phyloP scores from a whole-genome alignment of 306 rosid genomes.

The Quercus rubra region DNA sequence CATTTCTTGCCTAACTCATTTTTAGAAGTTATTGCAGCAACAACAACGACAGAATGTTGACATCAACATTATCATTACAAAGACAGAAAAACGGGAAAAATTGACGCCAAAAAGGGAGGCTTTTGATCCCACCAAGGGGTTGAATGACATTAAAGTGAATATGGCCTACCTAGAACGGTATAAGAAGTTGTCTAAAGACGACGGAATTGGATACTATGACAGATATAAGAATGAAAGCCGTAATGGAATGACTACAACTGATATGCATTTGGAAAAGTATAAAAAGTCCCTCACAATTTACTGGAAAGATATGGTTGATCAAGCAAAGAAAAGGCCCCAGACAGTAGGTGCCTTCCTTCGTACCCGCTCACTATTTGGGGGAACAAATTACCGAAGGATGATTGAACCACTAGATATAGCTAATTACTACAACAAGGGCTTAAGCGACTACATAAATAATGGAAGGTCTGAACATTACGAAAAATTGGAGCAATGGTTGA shows the following conservation, averaged over 20 bases:
- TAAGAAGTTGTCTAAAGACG: conserved; percentile 26
- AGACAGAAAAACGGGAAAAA: conserved; percentile 13
- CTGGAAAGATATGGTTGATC: conserved; percentile 48
- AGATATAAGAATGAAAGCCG: conserved; percentile 14
- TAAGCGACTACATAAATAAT: not conserved
- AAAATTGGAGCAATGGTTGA: conserved; percentile 41
- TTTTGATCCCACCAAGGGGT: conserved; percentile 21
- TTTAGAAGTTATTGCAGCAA: conserved; percentile 6
- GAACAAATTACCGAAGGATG: conserved; percentile 59
- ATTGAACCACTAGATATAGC: conserved; percentile 65
- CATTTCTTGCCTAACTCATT: not conserved
- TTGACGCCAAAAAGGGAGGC: not conserved
- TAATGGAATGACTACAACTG: not conserved
- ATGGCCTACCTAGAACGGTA: conserved; percentile 66
- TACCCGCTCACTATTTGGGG: conserved; percentile 38
- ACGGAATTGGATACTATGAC: conserved; percentile 51
- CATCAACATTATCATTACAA: not conserved
- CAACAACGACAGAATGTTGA: not conserved
- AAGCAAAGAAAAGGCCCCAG: conserved; percentile 44
- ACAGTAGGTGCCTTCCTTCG: conserved; percentile 24
- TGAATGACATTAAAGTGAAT: conserved; percentile 29
- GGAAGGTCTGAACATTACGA: conserved; percentile 38
- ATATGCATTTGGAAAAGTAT: not conserved
- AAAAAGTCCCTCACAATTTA: conserved; percentile 34
- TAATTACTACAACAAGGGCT: conserved; percentile 22